Conservation (phyloP, 1,284 basidiomycete species). For the Ceratobasidium sp. region DNA sequence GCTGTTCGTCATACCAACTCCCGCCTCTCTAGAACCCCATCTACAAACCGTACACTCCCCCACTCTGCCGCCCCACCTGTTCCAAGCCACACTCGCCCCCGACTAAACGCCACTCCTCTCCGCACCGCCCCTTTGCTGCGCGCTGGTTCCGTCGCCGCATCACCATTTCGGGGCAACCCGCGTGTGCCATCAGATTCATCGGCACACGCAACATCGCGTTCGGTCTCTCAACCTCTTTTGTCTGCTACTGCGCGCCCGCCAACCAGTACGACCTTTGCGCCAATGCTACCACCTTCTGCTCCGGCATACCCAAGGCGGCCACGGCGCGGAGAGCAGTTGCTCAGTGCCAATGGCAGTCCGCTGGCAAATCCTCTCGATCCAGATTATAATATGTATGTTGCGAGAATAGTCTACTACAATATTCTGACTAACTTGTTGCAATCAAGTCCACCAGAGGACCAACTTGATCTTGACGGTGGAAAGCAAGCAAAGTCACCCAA, state of each 20-base stretch:
- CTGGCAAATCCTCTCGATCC: conserved; percentile 76
- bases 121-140: conserved; percentile 29
- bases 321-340: conserved; percentile 76
- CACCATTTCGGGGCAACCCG: conserved; percentile 3
- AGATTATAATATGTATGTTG: conserved; percentile 36
- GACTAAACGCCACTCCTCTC: conserved; percentile 40
- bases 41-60: conserved; percentile 14
- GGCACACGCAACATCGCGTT: conserved; percentile 35
- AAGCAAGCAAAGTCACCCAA: conserved; percentile 47
- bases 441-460: conserved; percentile 24
- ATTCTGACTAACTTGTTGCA: not conserved
- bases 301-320: conserved; percentile 73
- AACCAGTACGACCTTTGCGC: conserved; percentile 78
- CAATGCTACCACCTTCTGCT: conserved; percentile 69
- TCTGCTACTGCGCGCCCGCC: conserved; percentile 59
- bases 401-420: not conserved
- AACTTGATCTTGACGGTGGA: conserved; percentile 49
- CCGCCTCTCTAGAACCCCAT: conserved; percentile 8
- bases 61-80: conserved; percentile 9
- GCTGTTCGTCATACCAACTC: conserved; percentile 32
- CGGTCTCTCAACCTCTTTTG: conserved; percentile 43
- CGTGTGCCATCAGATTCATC: conserved; percentile 1
- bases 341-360: conserved; percentile 82
- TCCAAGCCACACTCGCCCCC: conserved; percentile 32
- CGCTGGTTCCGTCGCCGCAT: conserved; percentile 3